Evolutionary conservation across 495 filamentous ascomycete genomes (phyloP).

Genomic region (Xanthoparmelia taractica): DNA sequence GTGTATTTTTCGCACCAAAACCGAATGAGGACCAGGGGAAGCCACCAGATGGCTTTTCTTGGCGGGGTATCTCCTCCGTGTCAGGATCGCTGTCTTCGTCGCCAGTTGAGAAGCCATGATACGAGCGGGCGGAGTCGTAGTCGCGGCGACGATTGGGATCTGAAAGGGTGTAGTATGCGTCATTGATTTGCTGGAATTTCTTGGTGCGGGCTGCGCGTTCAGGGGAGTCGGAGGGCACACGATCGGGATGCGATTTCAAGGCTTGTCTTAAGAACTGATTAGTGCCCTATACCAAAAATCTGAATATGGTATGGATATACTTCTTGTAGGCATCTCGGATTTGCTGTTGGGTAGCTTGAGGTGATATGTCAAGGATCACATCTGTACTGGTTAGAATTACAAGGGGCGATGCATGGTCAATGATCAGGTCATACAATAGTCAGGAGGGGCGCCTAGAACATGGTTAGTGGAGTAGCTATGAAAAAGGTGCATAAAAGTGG

Average conservation of each 20-base stretch:
- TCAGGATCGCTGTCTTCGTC: constrained; percentile 45
- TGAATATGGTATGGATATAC: constrained; percentile 34
- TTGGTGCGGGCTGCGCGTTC: constrained; percentile 76
- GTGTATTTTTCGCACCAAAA: constrained; percentile 38
- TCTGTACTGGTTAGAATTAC: constrained; percentile 27
- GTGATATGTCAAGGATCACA: constrained; percentile 65
- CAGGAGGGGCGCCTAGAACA: constrained; percentile 27
- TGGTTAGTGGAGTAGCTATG: background rate
- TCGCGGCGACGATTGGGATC: constrained; percentile 73
- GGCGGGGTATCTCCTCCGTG: constrained; percentile 51
- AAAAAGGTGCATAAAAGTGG: background rate
- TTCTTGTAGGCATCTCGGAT: constrained; percentile 94
- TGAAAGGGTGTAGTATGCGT: constrained; percentile 93
- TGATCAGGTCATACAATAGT: constrained; percentile 43
- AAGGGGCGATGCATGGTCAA: background rate
- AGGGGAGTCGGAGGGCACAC: constrained; percentile 75
- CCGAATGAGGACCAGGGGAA: constrained; percentile 60
- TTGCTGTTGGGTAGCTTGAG: constrained; percentile 68
- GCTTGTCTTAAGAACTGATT: constrained; percentile 56
- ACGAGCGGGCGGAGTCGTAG: constrained; percentile 68
- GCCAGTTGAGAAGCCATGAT: constrained; percentile 35
- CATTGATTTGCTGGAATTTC: constrained; percentile 93
- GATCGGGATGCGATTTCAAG: constrained; percentile 88
- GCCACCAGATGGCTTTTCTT: constrained; percentile 33
- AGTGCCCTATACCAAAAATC: constrained; percentile 1